Base-by-base conservation (phyloP, 1,284 basidiomycete species). In the Puccinia horiana region DNA sequence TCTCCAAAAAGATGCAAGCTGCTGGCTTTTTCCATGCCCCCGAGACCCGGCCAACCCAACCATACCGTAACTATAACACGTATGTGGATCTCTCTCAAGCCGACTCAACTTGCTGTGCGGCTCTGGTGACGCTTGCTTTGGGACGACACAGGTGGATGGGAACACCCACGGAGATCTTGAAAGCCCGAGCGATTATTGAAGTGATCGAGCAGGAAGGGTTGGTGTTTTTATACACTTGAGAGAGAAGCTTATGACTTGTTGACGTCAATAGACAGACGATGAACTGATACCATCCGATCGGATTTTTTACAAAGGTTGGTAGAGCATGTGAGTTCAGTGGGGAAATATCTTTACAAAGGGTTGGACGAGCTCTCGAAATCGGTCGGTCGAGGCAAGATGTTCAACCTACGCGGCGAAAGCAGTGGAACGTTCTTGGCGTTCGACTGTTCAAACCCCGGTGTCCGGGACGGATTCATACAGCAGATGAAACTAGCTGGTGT, bases 1-100 rank as follows among this genome's bases (percentile, higher is more conserved):
- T 90, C 84, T 88, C 87, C 70, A 82, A 89, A 85, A 89, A 90
- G 86, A 88, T 88, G 87, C 89, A 89, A 83, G 87, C 88, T 2
- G 86, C 87, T 29, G 87, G 88, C 0, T 89, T 90, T 85, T 90
- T 88, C 85, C 90, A 90, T 86, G 87, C 87, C 79, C 81, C 86
- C 77, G 88, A 89, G 75, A 89, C 89, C 2, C 86, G 89, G 37
- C 88, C 90, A 1, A 86, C 86, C 78, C 84, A 87, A 49, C 87
- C 89, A 1, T 90, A 90, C 85, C 86, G 89, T 65, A 89, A 89
- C 85, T 89, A 84, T 85, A 86, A 85, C 69, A 81, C 42, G 47
- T 82, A 49, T 29, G 70, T 63, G 1, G 8, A 61, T 32, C 58
- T 61, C 58, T 32, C 52, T 6, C 26, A 37, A 0, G 18, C 14